Evolutionary conservation across 1,284 basidiomycete species (phyloP), one percentile per base, ranked within the genome.

Genomic region (Irpex sp.): DNA sequence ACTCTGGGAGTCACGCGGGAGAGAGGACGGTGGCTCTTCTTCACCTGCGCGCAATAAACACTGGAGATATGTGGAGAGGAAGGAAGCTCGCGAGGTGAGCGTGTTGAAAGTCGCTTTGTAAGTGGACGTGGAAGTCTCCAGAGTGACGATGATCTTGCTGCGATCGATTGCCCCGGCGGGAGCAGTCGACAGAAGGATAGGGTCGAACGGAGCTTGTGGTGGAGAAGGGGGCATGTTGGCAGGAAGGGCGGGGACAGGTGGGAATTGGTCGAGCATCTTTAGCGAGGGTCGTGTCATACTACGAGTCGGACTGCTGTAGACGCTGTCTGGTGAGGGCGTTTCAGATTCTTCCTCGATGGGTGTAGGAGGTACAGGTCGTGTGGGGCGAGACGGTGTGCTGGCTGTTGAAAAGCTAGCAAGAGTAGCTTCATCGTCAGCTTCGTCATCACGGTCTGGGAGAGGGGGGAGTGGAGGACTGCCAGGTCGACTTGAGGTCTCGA

Each of bases 81-180:
- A 77, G 0, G 90, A 93, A 1, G 86, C 82, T 5, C 88, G 83
- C 13, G 89, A 89, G 1, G 76, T 79, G 59, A 93, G 74, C 1
- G 91, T 90, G 36, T 78, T 77, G 61, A 90, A 72, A 0, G 87
- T 88, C 3, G 89, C 89, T 60, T 83, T 83, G 69, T 84, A 82
- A 0, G 84, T 85, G 19, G 77, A 69, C 0, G 88, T 89, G 65
- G 83, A 85, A 15, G 90, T 91, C 74, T 92, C 90, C 55, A 92
- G 67, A 3, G 84, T 83, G 56, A 92, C 81, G 58, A 92, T 83
- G 46, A 86, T 75, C 67, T 84, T 86, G 9, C 82, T 80, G n/a
- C 79, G 80, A 67, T 91, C 84, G 17, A 82, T 67, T 6, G 75
- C 70, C 53, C 73, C 71, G 3, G 75, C 74, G 5, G 85, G 85